Conservation (phyloP, 805 yeast genomes). For the Kuraishia molischiana region DNA sequence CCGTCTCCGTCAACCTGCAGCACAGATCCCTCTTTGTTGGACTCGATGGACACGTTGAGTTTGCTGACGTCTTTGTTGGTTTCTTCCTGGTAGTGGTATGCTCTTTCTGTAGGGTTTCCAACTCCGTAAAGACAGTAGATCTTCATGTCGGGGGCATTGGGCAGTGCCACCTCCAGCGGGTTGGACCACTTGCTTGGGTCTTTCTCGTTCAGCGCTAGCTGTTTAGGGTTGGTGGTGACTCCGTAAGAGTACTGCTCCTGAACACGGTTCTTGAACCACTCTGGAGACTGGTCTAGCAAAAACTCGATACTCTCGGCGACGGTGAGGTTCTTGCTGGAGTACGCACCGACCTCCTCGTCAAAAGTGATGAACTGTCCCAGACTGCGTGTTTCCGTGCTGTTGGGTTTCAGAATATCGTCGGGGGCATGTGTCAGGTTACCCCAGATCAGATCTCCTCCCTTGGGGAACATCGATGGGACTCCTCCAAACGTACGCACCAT, state of each 20-base stretch:
- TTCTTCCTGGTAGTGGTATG: constrained; percentile 76
- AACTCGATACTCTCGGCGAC: constrained; percentile 59
- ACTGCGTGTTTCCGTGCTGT: constrained; percentile 17
- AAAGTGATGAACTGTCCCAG: constrained; percentile 73
- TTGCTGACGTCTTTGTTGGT: constrained; percentile 37
- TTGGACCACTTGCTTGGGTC: constrained; percentile 83
- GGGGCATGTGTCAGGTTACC: constrained; percentile 64
- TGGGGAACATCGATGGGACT: constrained; percentile 89
- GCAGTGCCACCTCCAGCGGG: constrained; percentile 86
- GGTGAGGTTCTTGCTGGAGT: constrained; percentile 46
- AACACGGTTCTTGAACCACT: constrained; percentile 64
- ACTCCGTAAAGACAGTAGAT: constrained; percentile 88
- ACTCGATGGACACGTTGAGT: constrained; percentile 64
- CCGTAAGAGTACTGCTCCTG: constrained; percentile 73
- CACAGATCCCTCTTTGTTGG: constrained; percentile 53
- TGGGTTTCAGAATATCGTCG: constrained; percentile 39
- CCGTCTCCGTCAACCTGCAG: constrained; percentile 92
- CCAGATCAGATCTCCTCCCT: constrained; percentile 90
- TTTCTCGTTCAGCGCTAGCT: constrained; percentile 57
- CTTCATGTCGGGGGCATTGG: constrained; percentile 89
- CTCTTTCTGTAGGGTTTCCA: constrained; percentile 94
- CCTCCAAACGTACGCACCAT: constrained; percentile 89
- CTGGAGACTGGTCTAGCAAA: constrained; percentile 56
- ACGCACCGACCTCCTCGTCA: constrained; percentile 30
- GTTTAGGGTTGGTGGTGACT: constrained; percentile 45